These are phyloP conservation scores for Solanum aculeatissimum DNA, from an alignment of 305 asterid genomes.

Conservation along the genomic window DNA sequence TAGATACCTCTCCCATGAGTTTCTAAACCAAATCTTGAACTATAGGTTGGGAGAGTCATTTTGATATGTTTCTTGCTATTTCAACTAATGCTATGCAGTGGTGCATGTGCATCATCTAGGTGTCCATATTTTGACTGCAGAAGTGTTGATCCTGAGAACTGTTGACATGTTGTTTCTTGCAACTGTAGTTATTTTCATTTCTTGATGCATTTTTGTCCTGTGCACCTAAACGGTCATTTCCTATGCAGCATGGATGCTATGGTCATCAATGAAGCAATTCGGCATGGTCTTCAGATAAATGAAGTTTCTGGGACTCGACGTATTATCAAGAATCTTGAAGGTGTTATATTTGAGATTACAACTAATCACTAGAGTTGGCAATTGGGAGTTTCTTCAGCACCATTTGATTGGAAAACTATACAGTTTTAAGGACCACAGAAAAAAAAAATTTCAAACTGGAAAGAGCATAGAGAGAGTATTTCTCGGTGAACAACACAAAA, in stretches of 20 bases:
- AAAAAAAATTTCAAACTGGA: neutral
- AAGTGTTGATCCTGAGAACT: neutral
- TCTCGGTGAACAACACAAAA: neutral
- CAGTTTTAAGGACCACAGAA: neutral
- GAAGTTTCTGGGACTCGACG: conserved; percentile 66
- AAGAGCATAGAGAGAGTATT: neutral
- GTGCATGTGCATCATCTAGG: neutral
- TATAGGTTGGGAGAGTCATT: neutral
- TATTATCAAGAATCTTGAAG: conserved; percentile 46
- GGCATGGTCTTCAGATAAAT: conserved; percentile 43
- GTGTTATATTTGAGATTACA: conserved; percentile 55
- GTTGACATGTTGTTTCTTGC: neutral
- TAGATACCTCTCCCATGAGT: neutral
- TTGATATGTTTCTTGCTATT: neutral
- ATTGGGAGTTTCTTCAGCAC: neutral
- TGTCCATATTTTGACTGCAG: neutral
- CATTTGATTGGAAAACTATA: neutral
- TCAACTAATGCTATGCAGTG: neutral
- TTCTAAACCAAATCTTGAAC: neutral
- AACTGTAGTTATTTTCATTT: neutral
- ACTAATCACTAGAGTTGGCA: neutral
- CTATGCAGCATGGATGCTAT: conserved; percentile 61
- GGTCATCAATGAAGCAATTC: conserved; percentile 58
- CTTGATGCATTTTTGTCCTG: neutral
- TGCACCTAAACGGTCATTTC: neutral